phyloP scores from a whole-genome alignment of 768 basidiomycete genomes.

The Leucocoprinus birnbaumii region DNA sequence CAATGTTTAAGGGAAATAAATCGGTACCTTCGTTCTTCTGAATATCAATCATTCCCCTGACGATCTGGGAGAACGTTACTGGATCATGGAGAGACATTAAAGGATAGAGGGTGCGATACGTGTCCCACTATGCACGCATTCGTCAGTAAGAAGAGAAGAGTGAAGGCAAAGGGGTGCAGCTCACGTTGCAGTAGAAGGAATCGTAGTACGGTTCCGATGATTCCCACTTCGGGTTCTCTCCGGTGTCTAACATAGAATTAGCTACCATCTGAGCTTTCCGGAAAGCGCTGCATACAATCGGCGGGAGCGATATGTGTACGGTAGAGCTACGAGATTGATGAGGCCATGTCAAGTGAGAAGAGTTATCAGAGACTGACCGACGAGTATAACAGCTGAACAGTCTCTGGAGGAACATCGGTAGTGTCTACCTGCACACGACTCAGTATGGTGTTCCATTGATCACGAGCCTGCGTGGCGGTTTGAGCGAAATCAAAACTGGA shows the following conservation, averaged over 20 bases:
- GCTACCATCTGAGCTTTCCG: not conserved
- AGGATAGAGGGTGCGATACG: slow-evolving; percentile 59
- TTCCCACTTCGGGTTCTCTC: slow-evolving; percentile 62
- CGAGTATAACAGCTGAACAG: slow-evolving; percentile 55
- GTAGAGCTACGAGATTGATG: slow-evolving; percentile 37
- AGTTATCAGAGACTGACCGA: slow-evolving; percentile 33
- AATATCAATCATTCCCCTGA: slow-evolving; percentile 65
- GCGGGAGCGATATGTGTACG: slow-evolving; percentile 62
- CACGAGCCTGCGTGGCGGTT: slow-evolving; percentile 37
- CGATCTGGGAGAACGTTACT: slow-evolving; percentile 52
- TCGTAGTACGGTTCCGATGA: slow-evolving; percentile 67
- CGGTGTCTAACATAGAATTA: slow-evolving; percentile 41
- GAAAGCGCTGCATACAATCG: slow-evolving; percentile 43
- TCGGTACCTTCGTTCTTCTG: slow-evolving; percentile 57
- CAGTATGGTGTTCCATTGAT: slow-evolving; percentile 57
- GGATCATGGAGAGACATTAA: slow-evolving; percentile 66
- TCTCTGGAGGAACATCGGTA: slow-evolving; percentile 43
- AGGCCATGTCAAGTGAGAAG: not conserved
- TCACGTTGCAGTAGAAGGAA: slow-evolving; percentile 67
- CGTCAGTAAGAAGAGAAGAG: not conserved
- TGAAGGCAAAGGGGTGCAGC: slow-evolving; percentile 13
- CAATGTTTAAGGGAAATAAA: too few species aligned
- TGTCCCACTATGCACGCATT: slow-evolving; percentile 50
- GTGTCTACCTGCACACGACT: slow-evolving; percentile 52
- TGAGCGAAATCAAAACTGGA: slow-evolving; percentile 52